Conservation (phyloP, 208 protist species). For the Crithidia mellificae region DNA sequence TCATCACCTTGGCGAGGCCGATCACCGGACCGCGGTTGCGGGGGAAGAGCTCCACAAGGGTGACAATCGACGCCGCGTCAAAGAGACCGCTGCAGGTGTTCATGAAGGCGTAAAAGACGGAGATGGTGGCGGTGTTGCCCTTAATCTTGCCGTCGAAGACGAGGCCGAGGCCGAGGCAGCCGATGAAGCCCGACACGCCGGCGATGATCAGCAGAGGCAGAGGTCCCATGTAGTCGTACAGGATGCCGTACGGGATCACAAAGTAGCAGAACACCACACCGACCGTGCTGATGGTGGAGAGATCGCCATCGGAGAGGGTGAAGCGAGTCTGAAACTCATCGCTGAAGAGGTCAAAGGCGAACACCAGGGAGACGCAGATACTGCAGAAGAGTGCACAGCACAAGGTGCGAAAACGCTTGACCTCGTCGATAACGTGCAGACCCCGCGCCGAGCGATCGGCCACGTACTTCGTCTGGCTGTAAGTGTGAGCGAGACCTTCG, state of each 20-base stretch:
- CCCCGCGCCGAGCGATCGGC: constrained; percentile 35
- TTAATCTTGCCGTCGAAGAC: constrained; percentile 46
- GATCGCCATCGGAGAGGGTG: constrained; percentile 56
- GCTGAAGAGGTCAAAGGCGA: constrained; percentile 71
- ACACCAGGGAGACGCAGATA: constrained; percentile 64
- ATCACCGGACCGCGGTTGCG: constrained; percentile 70
- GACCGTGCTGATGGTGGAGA: constrained; percentile 72
- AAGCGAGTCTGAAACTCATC: constrained; percentile 44
- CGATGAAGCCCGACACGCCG: constrained; percentile 40
- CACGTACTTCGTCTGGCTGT: constrained; percentile 47
- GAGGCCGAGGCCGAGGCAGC: constrained; percentile 54
- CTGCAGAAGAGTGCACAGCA: constrained; percentile 62
- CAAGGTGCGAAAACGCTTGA: constrained; percentile 62
- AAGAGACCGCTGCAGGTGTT: constrained; percentile 61
- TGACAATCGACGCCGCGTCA: constrained; percentile 58
- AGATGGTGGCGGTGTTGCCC: constrained; percentile 57
- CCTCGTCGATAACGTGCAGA: constrained; percentile 55
- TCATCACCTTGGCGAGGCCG: constrained; percentile 72
- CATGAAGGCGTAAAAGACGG: constrained; percentile 69
- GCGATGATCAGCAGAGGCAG: constrained; percentile 40
- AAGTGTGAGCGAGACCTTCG: constrained; percentile 22
- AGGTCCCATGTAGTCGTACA: constrained; percentile 60
- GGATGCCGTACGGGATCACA: constrained; percentile 58
- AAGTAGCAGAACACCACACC: constrained; percentile 74
- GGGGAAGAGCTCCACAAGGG: constrained; percentile 58